phyloP scores from a whole-genome alignment of 2,329 filamentous ascomycete genomes.

The Daldinia sp. region DNA sequence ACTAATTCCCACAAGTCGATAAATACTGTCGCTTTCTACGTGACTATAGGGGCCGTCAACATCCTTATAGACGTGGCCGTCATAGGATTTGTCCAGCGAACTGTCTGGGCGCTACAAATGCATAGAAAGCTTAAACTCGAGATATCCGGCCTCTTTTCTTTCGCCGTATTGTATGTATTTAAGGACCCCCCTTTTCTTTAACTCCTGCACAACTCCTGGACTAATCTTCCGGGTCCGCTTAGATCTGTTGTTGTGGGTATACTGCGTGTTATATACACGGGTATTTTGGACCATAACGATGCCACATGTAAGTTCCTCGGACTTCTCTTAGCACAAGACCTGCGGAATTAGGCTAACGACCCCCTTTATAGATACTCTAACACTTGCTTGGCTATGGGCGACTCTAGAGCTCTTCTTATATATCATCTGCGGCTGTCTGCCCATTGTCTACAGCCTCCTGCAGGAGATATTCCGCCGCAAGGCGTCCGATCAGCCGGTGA shows the following conservation, averaged over 20 bases:
- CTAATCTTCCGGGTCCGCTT: not conserved
- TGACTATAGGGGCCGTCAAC: not conserved
- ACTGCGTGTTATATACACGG: not conserved
- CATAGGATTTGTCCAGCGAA: not conserved
- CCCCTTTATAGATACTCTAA: not conserved
- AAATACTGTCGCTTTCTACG: not conserved
- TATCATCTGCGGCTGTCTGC: not conserved
- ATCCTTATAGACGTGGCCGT: not conserved
- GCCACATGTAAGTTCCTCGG: not conserved
- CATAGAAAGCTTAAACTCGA: not conserved
- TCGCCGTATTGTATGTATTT: not conserved
- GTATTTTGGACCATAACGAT: not conserved
- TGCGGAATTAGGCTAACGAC: not conserved
- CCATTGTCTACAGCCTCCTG: slow-evolving; percentile 5
- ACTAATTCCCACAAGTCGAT: not conserved
- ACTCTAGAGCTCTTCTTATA: not conserved
- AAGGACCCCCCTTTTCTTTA: not conserved
- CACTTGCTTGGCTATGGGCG: not conserved
- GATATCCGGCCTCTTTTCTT: not conserved
- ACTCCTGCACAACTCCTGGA: not conserved
- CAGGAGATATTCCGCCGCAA: not conserved
- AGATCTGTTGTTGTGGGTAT: slow-evolving; percentile 9
- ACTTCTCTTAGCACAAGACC: not conserved
- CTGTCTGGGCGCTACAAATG: not conserved
- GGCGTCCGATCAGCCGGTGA: not conserved